Conservation (phyloP, 352 stramenopile species). For the Pythium utonaiense region DNA sequence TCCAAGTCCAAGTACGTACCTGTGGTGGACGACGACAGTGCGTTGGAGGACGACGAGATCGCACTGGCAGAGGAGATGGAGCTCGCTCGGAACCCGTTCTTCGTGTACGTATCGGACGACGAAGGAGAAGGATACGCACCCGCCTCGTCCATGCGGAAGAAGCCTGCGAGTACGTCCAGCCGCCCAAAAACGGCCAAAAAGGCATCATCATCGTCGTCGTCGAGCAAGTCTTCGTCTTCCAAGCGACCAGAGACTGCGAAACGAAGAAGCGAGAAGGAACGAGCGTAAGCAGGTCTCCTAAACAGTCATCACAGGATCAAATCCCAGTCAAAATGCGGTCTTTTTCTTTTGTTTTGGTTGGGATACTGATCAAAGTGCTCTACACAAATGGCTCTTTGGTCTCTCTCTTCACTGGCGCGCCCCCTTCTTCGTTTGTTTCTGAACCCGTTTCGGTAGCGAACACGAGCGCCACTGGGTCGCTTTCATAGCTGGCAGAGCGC, state of each 20-base stretch:
- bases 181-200: conserved; percentile 66
- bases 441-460: too few relatives aligned
- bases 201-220: conserved; percentile 32
- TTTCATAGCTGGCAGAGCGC: too few relatives aligned
- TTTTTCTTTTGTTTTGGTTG: conserved; percentile 1
- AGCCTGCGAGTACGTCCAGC: conserved; percentile 18
- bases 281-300: not conserved
- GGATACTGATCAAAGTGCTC: too few relatives aligned
- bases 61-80: conserved; percentile 63
- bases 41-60: conserved; percentile 62
- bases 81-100: conserved; percentile 70
- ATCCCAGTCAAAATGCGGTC: not conserved
- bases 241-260: conserved; percentile 65
- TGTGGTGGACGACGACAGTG: conserved; percentile 22
- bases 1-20: conserved; percentile 42
- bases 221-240: conserved; percentile 40
- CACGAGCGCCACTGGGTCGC: too few relatives aligned
- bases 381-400: too few relatives aligned
- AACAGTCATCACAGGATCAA: not conserved
- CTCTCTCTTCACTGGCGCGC: too few relatives aligned
- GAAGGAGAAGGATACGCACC: conserved; percentile 77
- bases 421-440: too few relatives aligned
- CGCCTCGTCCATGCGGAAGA: conserved; percentile 47
- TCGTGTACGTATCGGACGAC: conserved; percentile 81
- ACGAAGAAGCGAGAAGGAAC: conserved; percentile 48